Evolutionary conservation across 805 yeast species (phyloP).

Genomic region (Sporopachydermia quercuum): DNA sequence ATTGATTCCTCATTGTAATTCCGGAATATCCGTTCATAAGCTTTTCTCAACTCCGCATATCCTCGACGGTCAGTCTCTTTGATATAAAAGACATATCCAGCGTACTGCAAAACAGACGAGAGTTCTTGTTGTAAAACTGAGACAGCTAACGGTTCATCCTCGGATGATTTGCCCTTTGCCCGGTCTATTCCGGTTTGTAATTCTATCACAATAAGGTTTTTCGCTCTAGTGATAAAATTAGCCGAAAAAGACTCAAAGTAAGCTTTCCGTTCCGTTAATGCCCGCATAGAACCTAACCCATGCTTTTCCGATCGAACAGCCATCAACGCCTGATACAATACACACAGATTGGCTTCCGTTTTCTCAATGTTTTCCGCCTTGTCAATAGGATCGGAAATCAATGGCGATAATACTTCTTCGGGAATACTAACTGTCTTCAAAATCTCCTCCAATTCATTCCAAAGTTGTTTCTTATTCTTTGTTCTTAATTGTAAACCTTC

Average conservation of each 20-base stretch:
- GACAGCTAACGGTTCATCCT: slow-evolving; percentile 11
- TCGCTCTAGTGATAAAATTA: slow-evolving; percentile 34
- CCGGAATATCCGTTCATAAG: slow-evolving; percentile 21
- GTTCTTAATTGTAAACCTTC: slow-evolving; percentile 75
- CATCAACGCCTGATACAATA: slow-evolving; percentile 46
- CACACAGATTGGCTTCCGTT: slow-evolving; percentile 40
- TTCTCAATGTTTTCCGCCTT: slow-evolving; percentile 26
- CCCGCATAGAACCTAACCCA: slow-evolving; percentile 49
- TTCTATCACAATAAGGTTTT: slow-evolving; percentile 25
- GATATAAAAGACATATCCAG: slow-evolving; percentile 40
- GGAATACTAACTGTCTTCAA: slow-evolving; percentile 58
- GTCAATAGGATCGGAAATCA: slow-evolving; percentile 34
- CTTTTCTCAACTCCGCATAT: slow-evolving; percentile 26
- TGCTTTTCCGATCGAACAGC: slow-evolving; percentile 43
- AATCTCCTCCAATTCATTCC: slow-evolving; percentile 53
- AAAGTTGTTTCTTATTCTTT: slow-evolving; percentile 63
- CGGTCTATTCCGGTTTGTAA: slow-evolving; percentile 20
- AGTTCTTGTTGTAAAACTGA: slow-evolving; percentile 13
- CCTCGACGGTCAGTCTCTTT: slow-evolving; percentile 38
- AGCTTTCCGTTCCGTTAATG: slow-evolving; percentile 49
- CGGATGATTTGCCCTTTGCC: slow-evolving; percentile 4
- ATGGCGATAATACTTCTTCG: slow-evolving; percentile 31
- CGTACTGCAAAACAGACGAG: slow-evolving; percentile 27
- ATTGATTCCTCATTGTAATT: not conserved
- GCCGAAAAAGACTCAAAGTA: slow-evolving; percentile 42